Evolutionary conservation across 139 green algal genomes (phyloP), one percentile per base, ranked within the genome.

Genomic region (Micromonas pusilla): DNA sequence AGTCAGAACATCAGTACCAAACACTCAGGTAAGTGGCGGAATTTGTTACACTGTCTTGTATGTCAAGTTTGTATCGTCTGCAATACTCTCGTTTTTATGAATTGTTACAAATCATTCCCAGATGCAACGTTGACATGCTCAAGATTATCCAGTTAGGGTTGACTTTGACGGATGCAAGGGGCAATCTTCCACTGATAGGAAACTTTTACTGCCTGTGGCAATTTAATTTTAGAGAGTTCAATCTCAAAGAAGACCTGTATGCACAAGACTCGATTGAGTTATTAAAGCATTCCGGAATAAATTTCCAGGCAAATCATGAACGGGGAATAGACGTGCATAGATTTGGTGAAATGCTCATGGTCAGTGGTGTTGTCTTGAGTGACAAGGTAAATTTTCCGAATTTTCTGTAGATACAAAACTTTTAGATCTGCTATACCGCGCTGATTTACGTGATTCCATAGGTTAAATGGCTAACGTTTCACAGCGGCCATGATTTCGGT

Each of bases 131-230:
- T 33, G 93, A 99, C 86, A 96, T 99, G 92, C 88, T 99, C 0
- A 99, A 99, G 87, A 87, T 99, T 23, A 99, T 99, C 5, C 94
- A 99, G 88, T 87, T 99, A 57, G 96, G 96, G 0, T 85, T 99
- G 2, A 99, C 95, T 33, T 96, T 99, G 83, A 92, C 90, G 1
- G 90, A 99, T 79, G 88, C 83, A 3, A 73, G 95, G 25, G 96
- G 96, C 53, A 93, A 93, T 60, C 85, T 99, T 62, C 94, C 96
- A 0, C 60, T 82, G 3, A 87, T 82, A 66, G 89, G 90, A 72
- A 90, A 88, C 1, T 90, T 98, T 13, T 85, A 81, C 83, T 95
- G 89, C 76, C 90, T 97, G 2, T 99, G 96, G 96, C 96, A 99
- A 82, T 99, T 99, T 84, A 99, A 99, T 83, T 99, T 99, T 86